Percentiles rank a stretch among this genome's conserved stretches.
These are phyloP conservation scores for Prinsepia uniflora DNA, from an alignment of 306 rosid genomes.

Conservation along the genomic window DNA sequence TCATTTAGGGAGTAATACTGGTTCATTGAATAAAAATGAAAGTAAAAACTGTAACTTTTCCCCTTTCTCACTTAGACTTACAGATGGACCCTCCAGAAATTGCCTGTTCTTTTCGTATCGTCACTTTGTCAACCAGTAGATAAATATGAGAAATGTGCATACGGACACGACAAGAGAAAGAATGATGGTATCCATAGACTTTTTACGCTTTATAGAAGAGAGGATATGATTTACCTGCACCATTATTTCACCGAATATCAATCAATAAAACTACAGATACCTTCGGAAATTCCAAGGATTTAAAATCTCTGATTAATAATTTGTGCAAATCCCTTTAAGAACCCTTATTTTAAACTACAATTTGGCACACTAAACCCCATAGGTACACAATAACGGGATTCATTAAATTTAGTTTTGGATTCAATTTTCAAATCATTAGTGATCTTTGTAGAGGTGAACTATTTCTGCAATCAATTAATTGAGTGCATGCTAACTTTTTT, in stretches of 20 bases:
- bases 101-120: conserved; percentile 1
- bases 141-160: conserved; percentile 81
- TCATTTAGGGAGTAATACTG: neutral
- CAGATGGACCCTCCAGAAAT: neutral
- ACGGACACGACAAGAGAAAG: conserved; percentile 83
- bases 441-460: neutral
- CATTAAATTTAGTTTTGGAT: neutral
- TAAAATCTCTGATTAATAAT: neutral
- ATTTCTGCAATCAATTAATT: neutral
- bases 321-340: neutral
- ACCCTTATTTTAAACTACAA: neutral
- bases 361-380: neutral
- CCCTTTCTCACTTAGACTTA: conserved; percentile 19
- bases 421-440: neutral
- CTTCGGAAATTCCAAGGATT: neutral
- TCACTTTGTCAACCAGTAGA: conserved; percentile 94
- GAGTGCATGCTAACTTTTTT: neutral
- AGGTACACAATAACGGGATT: neutral
- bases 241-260: conserved; percentile 20
- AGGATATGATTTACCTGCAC: conserved; percentile 81
- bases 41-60: neutral
- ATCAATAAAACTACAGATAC: conserved; percentile 9
- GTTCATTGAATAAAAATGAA: neutral
- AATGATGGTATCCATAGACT: conserved; percentile 87
- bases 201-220: conserved; percentile 75